Conservation (phyloP, 1,284 basidiomycete genomes). For the Naganishia sp. region DNA sequence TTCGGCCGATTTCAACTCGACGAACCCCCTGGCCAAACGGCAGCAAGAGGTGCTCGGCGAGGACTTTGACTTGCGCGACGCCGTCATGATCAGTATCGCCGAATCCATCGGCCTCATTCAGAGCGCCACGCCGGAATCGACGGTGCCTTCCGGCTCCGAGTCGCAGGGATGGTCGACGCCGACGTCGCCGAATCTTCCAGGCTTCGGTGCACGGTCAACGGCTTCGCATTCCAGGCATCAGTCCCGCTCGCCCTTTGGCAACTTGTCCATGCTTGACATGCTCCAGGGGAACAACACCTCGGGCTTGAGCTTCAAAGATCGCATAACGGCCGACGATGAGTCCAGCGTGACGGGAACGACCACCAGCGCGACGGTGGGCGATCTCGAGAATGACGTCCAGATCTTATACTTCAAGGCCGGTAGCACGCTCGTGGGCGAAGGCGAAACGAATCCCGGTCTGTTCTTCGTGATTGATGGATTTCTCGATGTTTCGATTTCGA, state of each 20-base stretch:
- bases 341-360: conserved; percentile 58
- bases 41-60: conserved; percentile 48
- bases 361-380: conserved; percentile 59
- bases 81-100: conserved; percentile 95
- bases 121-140: conserved; percentile 57
- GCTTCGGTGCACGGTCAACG: background rate
- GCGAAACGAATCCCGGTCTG: conserved; percentile 78
- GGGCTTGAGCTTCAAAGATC: conserved; percentile 36
- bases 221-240: conserved; percentile 26
- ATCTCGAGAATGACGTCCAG: conserved; percentile 90
- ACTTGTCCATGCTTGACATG: conserved; percentile 75
- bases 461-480: conserved; percentile 99
- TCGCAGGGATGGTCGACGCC: conserved; percentile 47
- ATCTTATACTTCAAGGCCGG: conserved; percentile 91
- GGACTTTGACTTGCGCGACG: conserved; percentile 85
- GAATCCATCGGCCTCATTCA: conserved; percentile 96
- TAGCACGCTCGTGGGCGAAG: conserved; percentile 80
- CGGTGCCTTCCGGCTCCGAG: conserved; percentile 39
- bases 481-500: conserved; percentile 67
- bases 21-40: conserved; percentile 7
- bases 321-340: conserved; percentile 53
- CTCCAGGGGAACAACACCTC: conserved; percentile 50
- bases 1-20: background rate
- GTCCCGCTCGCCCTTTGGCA: conserved; percentile 79
- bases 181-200: conserved; percentile 45